phyloP scores from a whole-genome alignment of 371 early-diverging fungal genomes.

The Mucor velutinosus region DNA sequence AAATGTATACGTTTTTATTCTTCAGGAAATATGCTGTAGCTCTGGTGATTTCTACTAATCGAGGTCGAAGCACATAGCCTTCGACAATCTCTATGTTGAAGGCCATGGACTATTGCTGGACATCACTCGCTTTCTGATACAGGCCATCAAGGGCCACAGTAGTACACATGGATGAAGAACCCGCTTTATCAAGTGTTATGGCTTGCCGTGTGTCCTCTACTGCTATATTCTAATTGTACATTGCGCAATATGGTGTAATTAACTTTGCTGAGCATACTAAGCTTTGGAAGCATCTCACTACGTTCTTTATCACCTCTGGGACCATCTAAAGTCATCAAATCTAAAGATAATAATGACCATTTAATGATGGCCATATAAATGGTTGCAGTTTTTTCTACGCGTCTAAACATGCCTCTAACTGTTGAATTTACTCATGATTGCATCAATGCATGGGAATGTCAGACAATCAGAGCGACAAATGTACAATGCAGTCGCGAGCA shows the following conservation, averaged over 20 bases:
- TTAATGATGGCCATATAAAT: no score
- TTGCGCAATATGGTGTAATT: neutral
- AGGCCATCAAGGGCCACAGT: neutral
- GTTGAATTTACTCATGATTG: no score
- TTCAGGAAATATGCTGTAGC: neutral
- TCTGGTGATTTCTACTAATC: neutral
- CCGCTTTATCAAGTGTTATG: neutral
- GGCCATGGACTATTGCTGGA: neutral
- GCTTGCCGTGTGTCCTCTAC: neutral
- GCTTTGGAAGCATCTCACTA: neutral
- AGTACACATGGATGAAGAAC: neutral
- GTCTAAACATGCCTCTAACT: no score
- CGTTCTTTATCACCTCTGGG: neutral
- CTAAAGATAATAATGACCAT: neutral
- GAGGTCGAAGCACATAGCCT: no score
- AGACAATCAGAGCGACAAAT: no score
- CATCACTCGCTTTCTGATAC: neutral
- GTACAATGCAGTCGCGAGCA: no score
- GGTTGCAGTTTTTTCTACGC: no score
- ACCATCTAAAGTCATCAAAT: neutral
- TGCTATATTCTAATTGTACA: neutral
- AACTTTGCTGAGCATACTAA: neutral
- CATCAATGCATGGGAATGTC: no score
- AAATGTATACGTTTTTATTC: neutral
- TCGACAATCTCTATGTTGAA: no score